phyloP scores from a whole-genome alignment of 257 asterid species.

The Lithospermum erythrorhizon region DNA sequence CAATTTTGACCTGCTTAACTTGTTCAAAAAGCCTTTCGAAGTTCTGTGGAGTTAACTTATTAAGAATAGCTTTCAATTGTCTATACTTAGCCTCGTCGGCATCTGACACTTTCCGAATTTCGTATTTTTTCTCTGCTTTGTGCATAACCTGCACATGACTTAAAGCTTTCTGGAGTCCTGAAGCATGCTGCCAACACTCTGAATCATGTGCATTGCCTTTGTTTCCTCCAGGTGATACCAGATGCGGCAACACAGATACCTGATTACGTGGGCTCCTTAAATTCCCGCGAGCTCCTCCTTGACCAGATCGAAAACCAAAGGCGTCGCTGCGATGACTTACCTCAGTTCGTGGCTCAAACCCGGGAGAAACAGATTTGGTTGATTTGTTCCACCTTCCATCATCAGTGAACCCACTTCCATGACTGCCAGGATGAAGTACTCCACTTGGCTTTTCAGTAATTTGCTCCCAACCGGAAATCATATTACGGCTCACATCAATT shows the following conservation, averaged over 20 bases:
- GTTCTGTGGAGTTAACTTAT: slow-evolving; percentile 34
- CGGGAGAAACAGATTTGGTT: slow-evolving; percentile 4
- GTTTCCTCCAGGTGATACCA: slow-evolving; percentile 10
- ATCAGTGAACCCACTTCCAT: slow-evolving; percentile 8
- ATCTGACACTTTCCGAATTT: slow-evolving; percentile 20
- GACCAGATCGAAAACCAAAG: slow-evolving; percentile 12
- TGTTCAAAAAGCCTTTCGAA: slow-evolving; percentile 31
- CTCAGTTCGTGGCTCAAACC: slow-evolving; percentile 6
- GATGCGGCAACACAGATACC: slow-evolving; percentile 6
- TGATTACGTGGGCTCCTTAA: slow-evolving; percentile 15
- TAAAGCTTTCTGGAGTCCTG: slow-evolving; percentile 11
- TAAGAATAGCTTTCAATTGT: slow-evolving; percentile 26
- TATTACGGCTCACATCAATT: slow-evolving; percentile 3
- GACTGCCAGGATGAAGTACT: slow-evolving; percentile 9
- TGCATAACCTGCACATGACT: slow-evolving; percentile 17
- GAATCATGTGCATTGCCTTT: slow-evolving; percentile 13
- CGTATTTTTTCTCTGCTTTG: slow-evolving; percentile 28
- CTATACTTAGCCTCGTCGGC: slow-evolving; percentile 28
- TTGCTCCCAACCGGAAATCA: slow-evolving; percentile 9
- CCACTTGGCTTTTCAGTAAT: slow-evolving; percentile 7
- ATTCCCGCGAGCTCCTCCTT: slow-evolving; percentile 11
- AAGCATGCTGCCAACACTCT: slow-evolving; percentile 16
- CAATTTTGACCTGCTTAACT: slow-evolving; percentile 25
- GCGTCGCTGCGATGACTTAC: slow-evolving; percentile 4
- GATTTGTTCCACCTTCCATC: slow-evolving; percentile 18